Evolutionary conservation across 1,284 basidiomycete genomes (phyloP), one percentile per base, ranked within the genome.

Genomic region (Tremellales sp.): DNA sequence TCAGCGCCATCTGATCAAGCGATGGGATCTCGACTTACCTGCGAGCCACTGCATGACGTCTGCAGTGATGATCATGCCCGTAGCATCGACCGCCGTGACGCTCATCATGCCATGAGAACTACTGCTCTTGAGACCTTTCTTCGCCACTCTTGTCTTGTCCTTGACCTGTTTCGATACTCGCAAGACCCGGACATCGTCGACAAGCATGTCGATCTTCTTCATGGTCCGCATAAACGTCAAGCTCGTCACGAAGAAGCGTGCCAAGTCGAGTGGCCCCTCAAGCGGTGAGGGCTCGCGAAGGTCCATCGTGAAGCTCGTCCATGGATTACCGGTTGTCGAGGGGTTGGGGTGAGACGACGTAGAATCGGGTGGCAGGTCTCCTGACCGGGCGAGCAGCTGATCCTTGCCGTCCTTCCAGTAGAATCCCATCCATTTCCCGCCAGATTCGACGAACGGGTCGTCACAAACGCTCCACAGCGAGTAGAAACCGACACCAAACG

Each of bases 361-460:
- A 27, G 73, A 62, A 12, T 70, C 65, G 1, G 76, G 72, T 2
- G 84, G 82, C 6, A 87, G 75, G 41, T 78, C 70, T 3, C 89
- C 89, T 31, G 87, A 81, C 27, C 89, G 82, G 13, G 86, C 89
- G 52, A 85, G 84, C 1, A 93, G 78, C 82, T 87, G 69, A 64
- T 94, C 89, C 64, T 86, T 87, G 61, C 86, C 85, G 61, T 89
- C 87, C 68, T 92, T 93, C 92, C 92, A 98, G 69, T 96, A 89
- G 71, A 98, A 97, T 2, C 87, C 87, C 91, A 96, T 96, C 84
- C 87, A 91, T 67, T 89, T 82, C 45, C 81, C 81, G 66, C 89
- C 92, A 15, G 88, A 92, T 10, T 84, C 86, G 8, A 97, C 93
- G 64, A 94, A 88, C 0, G 94, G 94, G 57, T 90, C 86, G 56